These are phyloP conservation scores for Venturiaceae sp. DNA, from an alignment of 2,329 filamentous ascomycete genomes.

Conservation along the genomic window DNA sequence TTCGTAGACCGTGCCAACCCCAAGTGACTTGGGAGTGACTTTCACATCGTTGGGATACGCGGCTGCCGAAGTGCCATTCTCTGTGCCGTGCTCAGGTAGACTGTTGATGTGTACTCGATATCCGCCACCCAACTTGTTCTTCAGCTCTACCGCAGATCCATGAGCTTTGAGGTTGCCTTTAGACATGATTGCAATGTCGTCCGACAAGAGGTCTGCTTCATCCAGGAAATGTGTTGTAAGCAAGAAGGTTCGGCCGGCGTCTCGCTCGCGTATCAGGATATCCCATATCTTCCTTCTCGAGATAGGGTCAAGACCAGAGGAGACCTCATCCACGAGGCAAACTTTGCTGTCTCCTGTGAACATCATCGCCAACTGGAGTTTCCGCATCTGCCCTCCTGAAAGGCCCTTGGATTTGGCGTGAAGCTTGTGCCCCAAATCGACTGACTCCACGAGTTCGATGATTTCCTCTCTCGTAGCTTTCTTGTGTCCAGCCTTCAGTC, in stretches of 20 bases:
- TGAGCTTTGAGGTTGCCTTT: conserved; percentile 73
- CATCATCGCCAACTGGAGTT: conserved; percentile 91
- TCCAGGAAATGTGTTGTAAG: conserved; percentile 91
- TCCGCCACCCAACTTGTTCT: conserved; percentile 70
- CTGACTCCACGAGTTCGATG: conserved; percentile 52
- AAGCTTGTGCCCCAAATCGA: conserved; percentile 68
- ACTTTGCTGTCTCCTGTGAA: conserved; percentile 80
- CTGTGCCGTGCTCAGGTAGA: neutral
- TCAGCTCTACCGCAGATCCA: conserved; percentile 78
- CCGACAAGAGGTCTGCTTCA: conserved; percentile 81
- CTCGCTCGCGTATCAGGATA: conserved; percentile 77
- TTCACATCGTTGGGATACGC: conserved; percentile 37
- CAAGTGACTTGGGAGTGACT: neutral
- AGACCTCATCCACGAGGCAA: conserved; percentile 88
- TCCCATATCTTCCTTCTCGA: conserved; percentile 89
- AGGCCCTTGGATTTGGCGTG: conserved; percentile 65
- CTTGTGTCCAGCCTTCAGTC: conserved; percentile 57
- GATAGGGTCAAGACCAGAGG: conserved; percentile 77
- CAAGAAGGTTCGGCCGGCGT: conserved; percentile 63
- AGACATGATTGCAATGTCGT: conserved; percentile 80
- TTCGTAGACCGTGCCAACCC: conserved; percentile 55
- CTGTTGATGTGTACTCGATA: conserved; percentile 65
- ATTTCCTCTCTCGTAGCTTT: conserved; percentile 50
- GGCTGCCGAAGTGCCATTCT: conserved; percentile 6
- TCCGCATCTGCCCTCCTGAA: conserved; percentile 85